A percentile compares a stretch with the other conserved stretches of the same genome.
These are phyloP conservation scores for Dendrobium huoshanense DNA, from an alignment of 106 monocot species.

Conservation along the genomic window DNA sequence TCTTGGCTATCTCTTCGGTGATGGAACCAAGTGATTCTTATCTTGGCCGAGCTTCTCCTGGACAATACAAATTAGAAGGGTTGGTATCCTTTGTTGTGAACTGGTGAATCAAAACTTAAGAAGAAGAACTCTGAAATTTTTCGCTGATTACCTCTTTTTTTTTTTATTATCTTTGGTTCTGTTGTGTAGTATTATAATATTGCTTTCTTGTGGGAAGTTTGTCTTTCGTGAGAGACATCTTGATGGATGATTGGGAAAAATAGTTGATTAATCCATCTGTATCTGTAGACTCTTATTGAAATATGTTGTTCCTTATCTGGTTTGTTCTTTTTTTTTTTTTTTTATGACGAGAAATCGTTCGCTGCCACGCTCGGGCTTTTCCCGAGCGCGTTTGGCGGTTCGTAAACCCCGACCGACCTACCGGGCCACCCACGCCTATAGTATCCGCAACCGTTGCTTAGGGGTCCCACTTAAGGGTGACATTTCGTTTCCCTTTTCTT, in stretches of 20 bases:
- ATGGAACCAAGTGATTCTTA: constrained; percentile 24
- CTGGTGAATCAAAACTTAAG: neutral
- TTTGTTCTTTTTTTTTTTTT: neutral
- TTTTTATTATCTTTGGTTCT: too few species aligned
- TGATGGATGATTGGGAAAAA: neutral
- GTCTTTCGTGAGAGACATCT: neutral
- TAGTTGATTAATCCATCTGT: neutral
- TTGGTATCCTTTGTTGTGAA: neutral
- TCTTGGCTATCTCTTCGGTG: constrained; percentile 76
- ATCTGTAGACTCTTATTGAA: neutral
- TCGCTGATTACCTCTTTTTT: neutral
- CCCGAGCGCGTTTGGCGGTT: too few species aligned
- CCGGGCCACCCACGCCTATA: too few species aligned
- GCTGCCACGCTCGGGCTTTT: too few species aligned
- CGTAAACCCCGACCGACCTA: too few species aligned
- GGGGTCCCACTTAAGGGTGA: too few species aligned
- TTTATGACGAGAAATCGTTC: too few species aligned
- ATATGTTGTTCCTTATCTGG: neutral
- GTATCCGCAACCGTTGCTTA: too few species aligned
- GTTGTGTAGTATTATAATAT: neutral
- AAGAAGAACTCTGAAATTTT: neutral
- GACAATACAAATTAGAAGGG: neutral
- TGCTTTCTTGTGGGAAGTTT: neutral
- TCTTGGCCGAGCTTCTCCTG: neutral
- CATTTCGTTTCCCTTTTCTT: too few species aligned